Base-by-base conservation (phyloP, 108 stramenopile genomes). In the Craspedostauros australis region DNA sequence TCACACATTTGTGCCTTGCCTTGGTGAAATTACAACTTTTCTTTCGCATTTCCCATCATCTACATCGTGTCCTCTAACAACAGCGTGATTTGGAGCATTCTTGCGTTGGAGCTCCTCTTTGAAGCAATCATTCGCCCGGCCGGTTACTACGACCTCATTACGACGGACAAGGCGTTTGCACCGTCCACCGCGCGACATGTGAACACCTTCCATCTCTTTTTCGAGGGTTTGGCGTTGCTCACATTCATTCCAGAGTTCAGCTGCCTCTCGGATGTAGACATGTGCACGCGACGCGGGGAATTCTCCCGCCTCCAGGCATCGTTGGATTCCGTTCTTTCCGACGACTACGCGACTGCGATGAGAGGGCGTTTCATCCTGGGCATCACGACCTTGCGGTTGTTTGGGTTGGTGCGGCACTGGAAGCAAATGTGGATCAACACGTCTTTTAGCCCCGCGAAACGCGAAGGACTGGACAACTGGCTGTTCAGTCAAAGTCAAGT, bases 321-420 rank as follows among this genome's bases (percentile, higher is more conserved):
- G 38, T 23, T 53, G 26, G 37, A 60, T 50, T 59, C 66, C 46
- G 27, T 62, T 46, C 27, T 77, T 33, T 32, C 16, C 6, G 29
- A 3, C n/a, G 20, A 15, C 7, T 38, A 7, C 11, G 22, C 51
- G 20, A 22, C 69, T 11, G 54, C 63, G 19, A 65, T 66, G 23
- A 53, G 49, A 29, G 90, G 78, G 6, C 46, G 60, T n/a, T 61
- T 60, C 22, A 63, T 50, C 33, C 44, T 82, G 30, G 75, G 58
- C 14, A 26, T 82, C 25, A 54, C 72, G 21, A 61, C 50, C 5
- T 52, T 91, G 25, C 83, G 90, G 28, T 50, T 87, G 15, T 91
- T 86, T 72, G 84, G 79, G 8, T 58, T 86, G 12, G 77, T 91
- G 21, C 76, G 90, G 12, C 90, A 91, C 49, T 88, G 82, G 84